Conservation (phyloP, 2,329 filamentous ascomycete genomes). For the Fusarium penzigii region DNA sequence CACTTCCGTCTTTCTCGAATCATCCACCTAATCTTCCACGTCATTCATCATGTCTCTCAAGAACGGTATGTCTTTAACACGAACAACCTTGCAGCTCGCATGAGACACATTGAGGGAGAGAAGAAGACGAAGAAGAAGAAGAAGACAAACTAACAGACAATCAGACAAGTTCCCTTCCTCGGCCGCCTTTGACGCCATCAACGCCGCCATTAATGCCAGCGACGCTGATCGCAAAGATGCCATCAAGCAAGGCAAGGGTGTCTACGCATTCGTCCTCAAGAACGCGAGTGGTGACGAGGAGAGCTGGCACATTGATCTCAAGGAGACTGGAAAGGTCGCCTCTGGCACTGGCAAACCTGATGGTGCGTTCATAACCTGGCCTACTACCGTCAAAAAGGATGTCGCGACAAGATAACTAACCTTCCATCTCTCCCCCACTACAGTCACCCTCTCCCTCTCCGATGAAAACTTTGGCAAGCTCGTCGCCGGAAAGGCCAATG, state of each 20-base stretch:
- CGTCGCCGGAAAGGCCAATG: constrained; percentile 84
- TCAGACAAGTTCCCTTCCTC: constrained; percentile 86
- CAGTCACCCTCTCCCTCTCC: constrained; percentile 82
- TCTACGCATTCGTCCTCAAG: constrained; percentile 92
- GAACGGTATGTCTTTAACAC: constrained; percentile 56
- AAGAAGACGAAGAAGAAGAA: constrained; percentile 2
- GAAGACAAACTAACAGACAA: constrained; percentile 3
- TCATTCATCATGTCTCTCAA: constrained; percentile 66
- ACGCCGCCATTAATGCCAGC: constrained; percentile 65
- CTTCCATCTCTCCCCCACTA: neutral
- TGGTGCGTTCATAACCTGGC: constrained; percentile 55
- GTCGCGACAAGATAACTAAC: constrained; percentile 2
- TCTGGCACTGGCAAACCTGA: constrained; percentile 82
- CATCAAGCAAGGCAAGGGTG: constrained; percentile 81
- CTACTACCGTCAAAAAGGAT: neutral
- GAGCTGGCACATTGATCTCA: constrained; percentile 94
- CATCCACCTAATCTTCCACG: neutral
- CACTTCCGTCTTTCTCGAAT: neutral
- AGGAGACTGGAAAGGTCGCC: constrained; percentile 80
- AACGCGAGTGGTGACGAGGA: constrained; percentile 78
- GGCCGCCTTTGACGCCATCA: constrained; percentile 86
- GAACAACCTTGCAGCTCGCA: constrained; percentile 1
- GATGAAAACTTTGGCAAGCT: constrained; percentile 87
- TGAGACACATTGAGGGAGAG: neutral
- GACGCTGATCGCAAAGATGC: constrained; percentile 80